phyloP scores from a whole-genome alignment of 129 eudicot species.

The Arctium minus region DNA sequence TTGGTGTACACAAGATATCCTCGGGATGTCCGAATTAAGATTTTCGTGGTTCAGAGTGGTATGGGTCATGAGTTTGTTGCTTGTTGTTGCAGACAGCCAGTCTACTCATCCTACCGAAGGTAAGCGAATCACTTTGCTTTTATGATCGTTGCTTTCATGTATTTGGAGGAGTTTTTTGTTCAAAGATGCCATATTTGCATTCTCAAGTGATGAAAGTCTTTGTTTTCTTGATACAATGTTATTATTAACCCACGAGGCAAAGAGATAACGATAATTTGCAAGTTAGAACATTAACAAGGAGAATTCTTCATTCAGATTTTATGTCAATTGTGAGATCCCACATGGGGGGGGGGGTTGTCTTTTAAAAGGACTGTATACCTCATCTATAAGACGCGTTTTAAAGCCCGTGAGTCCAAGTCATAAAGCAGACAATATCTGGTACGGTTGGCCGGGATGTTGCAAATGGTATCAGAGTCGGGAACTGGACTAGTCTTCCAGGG shows the following conservation, averaged over 20 bases:
- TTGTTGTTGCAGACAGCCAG: conserved; percentile 41
- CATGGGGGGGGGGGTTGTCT: not conserved
- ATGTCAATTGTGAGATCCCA: not conserved
- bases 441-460: not conserved
- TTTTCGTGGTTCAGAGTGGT: conserved; percentile 14
- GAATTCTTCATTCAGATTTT: not conserved
- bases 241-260: not conserved
- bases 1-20: conserved; percentile 18
- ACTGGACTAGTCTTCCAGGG: too few relatives aligned
- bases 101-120: conserved; percentile 69
- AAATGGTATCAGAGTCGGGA: too few relatives aligned
- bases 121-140: conserved; percentile 4
- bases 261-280: not conserved
- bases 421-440: not conserved
- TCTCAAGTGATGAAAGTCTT: not conserved
- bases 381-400: not conserved
- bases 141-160: not conserved
- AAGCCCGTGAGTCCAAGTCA: not conserved
- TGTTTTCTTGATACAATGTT: not conserved
- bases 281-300: not conserved
- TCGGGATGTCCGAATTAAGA: conserved; percentile 30
- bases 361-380: not conserved
- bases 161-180: not conserved
- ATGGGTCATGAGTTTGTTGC: conserved; percentile 38
- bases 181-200: not conserved